phyloP scores from a whole-genome alignment of 148 eudicot species.

The Rhododendron molle region DNA sequence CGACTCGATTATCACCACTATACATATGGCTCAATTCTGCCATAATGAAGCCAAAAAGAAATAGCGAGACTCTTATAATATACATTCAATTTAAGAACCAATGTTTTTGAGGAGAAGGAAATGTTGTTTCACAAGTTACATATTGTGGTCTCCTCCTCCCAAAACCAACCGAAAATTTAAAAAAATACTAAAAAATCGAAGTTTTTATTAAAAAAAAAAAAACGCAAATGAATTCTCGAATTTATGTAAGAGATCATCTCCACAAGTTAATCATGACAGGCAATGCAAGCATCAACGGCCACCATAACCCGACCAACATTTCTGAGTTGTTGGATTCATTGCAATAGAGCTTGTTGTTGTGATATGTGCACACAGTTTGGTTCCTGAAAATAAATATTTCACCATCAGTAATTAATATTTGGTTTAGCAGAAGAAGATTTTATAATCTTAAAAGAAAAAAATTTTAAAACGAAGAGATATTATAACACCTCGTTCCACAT shows the following conservation, averaged over 20 bases:
- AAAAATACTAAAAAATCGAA: no score
- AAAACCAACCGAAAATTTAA: not conserved
- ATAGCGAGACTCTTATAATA: not conserved
- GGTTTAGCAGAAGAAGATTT: no score
- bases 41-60: no score
- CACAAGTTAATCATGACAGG: not conserved
- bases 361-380: not conserved
- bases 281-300: not conserved
- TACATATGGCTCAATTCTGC: no score
- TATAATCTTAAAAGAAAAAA: no score
- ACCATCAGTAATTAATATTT: not conserved
- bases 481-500: no score
- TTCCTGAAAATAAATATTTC: not conserved
- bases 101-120: not conserved
- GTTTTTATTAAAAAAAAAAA: not conserved
- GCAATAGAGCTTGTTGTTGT: not conserved
- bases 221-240: not conserved
- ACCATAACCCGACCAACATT: not conserved
- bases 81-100: not conserved
- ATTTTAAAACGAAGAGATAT: no score
- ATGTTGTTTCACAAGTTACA: not conserved
- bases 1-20: no score
- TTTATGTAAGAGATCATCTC: not conserved
- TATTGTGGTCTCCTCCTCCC: not conserved
- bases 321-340: not conserved